Percentiles rank a stretch among this genome's conserved stretches.
Evolutionary conservation across 169 alveolate genomes (phyloP).

Genomic region (Amoebophrya sp.): DNA sequence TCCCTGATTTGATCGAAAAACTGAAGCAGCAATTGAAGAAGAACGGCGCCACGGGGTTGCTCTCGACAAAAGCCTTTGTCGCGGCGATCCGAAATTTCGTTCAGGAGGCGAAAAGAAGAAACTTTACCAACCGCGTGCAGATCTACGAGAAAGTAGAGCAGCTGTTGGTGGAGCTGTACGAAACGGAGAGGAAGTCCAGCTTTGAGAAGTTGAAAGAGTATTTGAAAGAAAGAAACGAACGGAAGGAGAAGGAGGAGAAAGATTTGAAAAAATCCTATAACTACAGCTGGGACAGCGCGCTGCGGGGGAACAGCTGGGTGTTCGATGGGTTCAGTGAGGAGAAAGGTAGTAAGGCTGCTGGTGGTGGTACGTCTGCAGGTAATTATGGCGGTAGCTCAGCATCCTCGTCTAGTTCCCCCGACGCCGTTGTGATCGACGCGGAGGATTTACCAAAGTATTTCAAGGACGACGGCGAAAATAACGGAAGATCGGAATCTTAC

Average conservation of each 20-base stretch:
- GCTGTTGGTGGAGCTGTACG: background rate
- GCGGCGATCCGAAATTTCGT: background rate
- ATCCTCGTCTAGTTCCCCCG: too few species aligned
- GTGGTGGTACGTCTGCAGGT: background rate
- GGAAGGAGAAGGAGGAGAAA: background rate
- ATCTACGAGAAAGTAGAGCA: background rate
- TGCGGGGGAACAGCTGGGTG: constrained; percentile 11
- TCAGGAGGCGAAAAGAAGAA: background rate
- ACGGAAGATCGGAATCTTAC: too few species aligned
- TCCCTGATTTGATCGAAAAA: background rate
- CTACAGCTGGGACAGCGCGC: background rate
- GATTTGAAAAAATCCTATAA: background rate
- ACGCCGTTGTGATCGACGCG: too few species aligned
- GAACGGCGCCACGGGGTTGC: background rate
- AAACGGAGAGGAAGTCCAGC: background rate
- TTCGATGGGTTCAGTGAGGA: background rate
- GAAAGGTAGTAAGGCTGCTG: background rate
- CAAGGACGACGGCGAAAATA: too few species aligned
- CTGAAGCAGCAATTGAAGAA: background rate
- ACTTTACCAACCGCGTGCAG: background rate
- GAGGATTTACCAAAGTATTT: too few species aligned
- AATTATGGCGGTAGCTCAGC: background rate
- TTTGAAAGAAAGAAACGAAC: background rate
- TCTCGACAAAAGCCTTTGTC: background rate
- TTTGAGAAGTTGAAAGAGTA: background rate